Evolutionary conservation across 2,329 filamentous ascomycete genomes (phyloP), one percentile per base, ranked within the genome.

Genomic region (Penicillium sp.): DNA sequence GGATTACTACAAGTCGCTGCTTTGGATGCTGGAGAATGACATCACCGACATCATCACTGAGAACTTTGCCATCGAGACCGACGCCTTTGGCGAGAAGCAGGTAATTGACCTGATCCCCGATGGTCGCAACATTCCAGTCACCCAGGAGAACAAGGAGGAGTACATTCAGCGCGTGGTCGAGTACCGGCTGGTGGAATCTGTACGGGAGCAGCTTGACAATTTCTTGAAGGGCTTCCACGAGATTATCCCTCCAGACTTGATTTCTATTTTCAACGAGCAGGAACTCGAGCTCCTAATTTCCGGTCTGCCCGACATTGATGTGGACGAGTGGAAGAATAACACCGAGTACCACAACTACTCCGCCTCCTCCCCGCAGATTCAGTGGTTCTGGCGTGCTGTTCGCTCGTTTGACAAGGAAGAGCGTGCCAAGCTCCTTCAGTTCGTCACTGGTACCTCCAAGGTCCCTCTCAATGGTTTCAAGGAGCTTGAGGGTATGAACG

Each of bases 301-400:
- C 54, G 95, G 95, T 74, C 84, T 99, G 55, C 95, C 95, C 1
- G 95, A 99, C 73, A 97, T 99, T 69, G 94, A 99, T 70, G 87
- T 98, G 43, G 95, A 99, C 73, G 95, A 99, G 79, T 99, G 95
- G 95, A 97, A 97, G 85, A 93, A 91, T 79, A 97, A 97, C 79
- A 96, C 94, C 2, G 96, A 99, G 75, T 98, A 99, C 71, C 94
- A 98, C 79, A 98, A 98, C 78, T 99, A 99, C 81, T 92, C 87
- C 4, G 89, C 92, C 35, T 94, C 93, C 0, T 97, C 95, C 3
- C 91, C 92, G 48, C 96, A 99, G 76, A 97, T 99, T 61, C 93
- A 98, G 76, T 99, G 95, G 95, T 99, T 99, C 87, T 99, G 95
- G 95, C 90, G 96, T 72, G 95, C 95, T 28, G 88, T 99, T 46